These are phyloP conservation scores for Purpureocillium lavendulum DNA, from an alignment of 2,329 filamentous ascomycete species.

Conservation along the genomic window DNA sequence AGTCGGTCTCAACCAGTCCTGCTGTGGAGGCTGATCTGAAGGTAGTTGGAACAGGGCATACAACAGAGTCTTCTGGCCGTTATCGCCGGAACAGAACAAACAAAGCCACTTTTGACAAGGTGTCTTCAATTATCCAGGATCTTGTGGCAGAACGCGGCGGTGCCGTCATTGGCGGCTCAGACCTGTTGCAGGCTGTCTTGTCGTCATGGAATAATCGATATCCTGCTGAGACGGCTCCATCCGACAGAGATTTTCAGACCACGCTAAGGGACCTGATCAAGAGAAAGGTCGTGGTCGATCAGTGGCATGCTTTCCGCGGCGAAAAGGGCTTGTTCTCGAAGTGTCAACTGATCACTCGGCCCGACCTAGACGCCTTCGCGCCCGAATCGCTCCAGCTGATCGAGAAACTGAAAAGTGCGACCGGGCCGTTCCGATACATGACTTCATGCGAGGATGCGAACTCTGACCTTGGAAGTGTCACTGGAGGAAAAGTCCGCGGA, in stretches of 20 bases:
- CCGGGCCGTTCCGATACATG: constrained; percentile 25
- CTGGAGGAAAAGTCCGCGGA: constrained; percentile 15
- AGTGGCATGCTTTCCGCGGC: constrained; percentile 35
- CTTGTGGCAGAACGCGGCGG: constrained; percentile 26
- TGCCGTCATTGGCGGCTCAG: constrained; percentile 41
- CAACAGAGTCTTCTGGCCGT: background rate
- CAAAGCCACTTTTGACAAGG: constrained; percentile 7
- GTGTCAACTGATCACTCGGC: constrained; percentile 34
- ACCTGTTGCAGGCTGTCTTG: constrained; percentile 39
- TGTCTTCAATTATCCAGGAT: constrained; percentile 17
- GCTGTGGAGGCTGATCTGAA: too few relatives aligned
- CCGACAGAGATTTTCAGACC: constrained; percentile 27
- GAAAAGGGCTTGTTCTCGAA: constrained; percentile 32
- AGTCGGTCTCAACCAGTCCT: too few relatives aligned
- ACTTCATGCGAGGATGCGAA: constrained; percentile 11
- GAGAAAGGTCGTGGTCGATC: constrained; percentile 25
- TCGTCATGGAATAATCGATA: constrained; percentile 36
- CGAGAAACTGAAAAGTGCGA: constrained; percentile 34
- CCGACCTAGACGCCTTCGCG: constrained; percentile 31
- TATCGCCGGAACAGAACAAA: background rate
- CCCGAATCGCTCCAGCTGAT: constrained; percentile 33
- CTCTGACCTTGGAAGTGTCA: background rate
- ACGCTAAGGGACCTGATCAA: constrained; percentile 29
- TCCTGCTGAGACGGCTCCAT: constrained; percentile 28
- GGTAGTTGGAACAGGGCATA: too few relatives aligned